phyloP scores from a whole-genome alignment of 2,329 filamentous ascomycete genomes.

The Beauveria sp. region DNA sequence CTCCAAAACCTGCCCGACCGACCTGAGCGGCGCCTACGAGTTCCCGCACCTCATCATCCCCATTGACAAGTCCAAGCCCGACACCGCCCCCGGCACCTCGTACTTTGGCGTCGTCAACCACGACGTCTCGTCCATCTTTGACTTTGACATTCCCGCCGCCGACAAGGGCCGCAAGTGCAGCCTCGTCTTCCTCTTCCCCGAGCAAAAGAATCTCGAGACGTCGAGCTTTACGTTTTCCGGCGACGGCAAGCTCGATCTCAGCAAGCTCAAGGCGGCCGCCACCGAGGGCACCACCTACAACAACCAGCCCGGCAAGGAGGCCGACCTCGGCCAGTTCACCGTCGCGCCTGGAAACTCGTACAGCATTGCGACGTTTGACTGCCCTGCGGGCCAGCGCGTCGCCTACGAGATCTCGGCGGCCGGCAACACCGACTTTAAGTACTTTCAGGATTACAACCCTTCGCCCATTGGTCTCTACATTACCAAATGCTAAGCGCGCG shows the following conservation, averaged over 20 bases:
- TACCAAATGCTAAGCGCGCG: conserved; percentile 21
- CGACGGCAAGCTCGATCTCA: conserved; percentile 45
- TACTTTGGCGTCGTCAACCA: conserved; percentile 49
- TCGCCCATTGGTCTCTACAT: conserved; percentile 35
- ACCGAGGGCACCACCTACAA: conserved; percentile 43
- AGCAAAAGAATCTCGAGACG: conserved; percentile 46
- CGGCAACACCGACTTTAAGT: conserved; percentile 45
- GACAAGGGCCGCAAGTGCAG: conserved; percentile 52
- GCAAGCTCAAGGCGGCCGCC: conserved; percentile 39
- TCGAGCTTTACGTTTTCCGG: conserved; percentile 43
- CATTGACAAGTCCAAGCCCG: conserved; percentile 45
- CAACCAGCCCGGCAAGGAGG: conserved; percentile 38
- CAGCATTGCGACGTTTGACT: conserved; percentile 44
- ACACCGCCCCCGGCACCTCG: conserved; percentile 43
- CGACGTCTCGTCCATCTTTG: conserved; percentile 53
- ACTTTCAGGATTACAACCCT: conserved; percentile 57
- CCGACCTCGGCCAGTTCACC: conserved; percentile 34
- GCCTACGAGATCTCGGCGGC: conserved; percentile 41
- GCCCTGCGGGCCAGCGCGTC: conserved; percentile 44
- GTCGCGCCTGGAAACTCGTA: conserved; percentile 48
- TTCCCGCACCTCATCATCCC: conserved; percentile 58
- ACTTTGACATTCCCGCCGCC: conserved; percentile 55
- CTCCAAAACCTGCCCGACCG: conserved; percentile 32
- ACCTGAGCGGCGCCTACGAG: conserved; percentile 39
- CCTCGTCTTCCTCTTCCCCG: conserved; percentile 59